Evolutionary conservation across 371 early-diverging fungal genomes (phyloP).

Genomic region (Chytridium lagenaria): DNA sequence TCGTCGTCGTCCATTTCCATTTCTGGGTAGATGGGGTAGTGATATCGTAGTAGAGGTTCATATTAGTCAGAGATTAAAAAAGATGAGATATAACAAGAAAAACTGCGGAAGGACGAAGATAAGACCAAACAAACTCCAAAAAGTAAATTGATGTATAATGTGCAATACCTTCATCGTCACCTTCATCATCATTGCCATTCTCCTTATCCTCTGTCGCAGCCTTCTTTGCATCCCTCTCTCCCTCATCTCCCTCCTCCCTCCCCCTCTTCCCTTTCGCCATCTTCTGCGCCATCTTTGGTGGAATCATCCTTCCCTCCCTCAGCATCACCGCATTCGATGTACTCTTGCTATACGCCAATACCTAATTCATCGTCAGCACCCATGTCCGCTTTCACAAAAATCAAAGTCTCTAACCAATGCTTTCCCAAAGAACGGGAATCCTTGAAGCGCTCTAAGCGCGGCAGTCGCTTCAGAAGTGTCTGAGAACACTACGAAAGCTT

Average conservation of each 20-base stretch:
- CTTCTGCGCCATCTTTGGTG: background rate
- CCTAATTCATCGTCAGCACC: conserved; percentile 46
- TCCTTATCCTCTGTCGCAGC: conserved; percentile 24
- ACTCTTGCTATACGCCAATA: conserved; percentile 77
- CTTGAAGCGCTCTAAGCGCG: conserved; percentile 86
- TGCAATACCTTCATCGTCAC: conserved; percentile 30
- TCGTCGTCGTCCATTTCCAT: conserved; percentile 37
- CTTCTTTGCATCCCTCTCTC: conserved; percentile 26
- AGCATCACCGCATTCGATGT: conserved; percentile 84
- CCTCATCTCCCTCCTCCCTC: conserved; percentile 33
- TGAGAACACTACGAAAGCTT: conserved; percentile 90
- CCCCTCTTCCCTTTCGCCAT: conserved; percentile 7
- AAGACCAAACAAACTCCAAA: background rate
- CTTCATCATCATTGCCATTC: conserved; percentile 38
- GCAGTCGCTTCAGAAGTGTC: conserved; percentile 79
- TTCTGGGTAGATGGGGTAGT: conserved; percentile 11
- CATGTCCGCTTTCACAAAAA: conserved; percentile 7
- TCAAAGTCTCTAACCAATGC: conserved; percentile 69
- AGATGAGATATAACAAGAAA: background rate
- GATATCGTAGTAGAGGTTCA: background rate
- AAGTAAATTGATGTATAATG: background rate
- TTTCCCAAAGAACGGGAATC: conserved; percentile 79
- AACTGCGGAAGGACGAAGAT: background rate
- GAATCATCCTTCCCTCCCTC: conserved; percentile 60
- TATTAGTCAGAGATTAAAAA: background rate